Percentiles rank a stretch among this genome's conserved stretches.
phyloP scores from a whole-genome alignment of 257 asterid species.

The Rubia yunnanensis region DNA sequence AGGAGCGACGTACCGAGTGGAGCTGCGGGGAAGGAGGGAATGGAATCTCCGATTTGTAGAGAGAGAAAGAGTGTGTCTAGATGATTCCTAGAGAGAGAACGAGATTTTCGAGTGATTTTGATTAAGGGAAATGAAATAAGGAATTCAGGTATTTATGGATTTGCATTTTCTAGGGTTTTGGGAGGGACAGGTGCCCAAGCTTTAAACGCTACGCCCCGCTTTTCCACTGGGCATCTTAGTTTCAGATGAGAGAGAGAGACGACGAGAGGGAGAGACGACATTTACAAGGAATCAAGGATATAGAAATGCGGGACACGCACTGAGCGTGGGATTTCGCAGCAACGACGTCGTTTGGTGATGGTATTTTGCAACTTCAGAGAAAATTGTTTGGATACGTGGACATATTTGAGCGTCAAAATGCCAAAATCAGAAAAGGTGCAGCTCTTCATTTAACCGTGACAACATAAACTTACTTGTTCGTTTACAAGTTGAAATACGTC shows the following conservation, averaged over 20 bases:
- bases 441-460: too few species aligned
- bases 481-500: too few species aligned
- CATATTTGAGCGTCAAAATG: background rate
- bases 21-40: slow-evolving; percentile 21
- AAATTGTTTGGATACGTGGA: background rate
- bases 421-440: too few species aligned
- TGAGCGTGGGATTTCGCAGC: too few species aligned
- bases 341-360: background rate
- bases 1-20: slow-evolving; percentile 20
- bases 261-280: background rate
- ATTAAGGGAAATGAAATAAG: background rate
- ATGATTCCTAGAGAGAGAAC: slow-evolving; percentile 1
- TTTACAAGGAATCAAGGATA: slow-evolving; percentile 6
- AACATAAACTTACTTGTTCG: too few species aligned
- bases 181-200: slow-evolving; percentile 15
- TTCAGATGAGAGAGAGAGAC: background rate
- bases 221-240: background rate
- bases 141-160: slow-evolving; percentile 2
- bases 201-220: background rate
- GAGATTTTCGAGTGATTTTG: background rate
- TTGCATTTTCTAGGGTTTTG: background rate
- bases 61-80: background rate
- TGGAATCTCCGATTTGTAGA: slow-evolving; percentile 19
- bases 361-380: too few species aligned
- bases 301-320: background rate